Conservation (phyloP, 2,329 filamentous ascomycete species). For the Ambrosiella cleistominuta region DNA sequence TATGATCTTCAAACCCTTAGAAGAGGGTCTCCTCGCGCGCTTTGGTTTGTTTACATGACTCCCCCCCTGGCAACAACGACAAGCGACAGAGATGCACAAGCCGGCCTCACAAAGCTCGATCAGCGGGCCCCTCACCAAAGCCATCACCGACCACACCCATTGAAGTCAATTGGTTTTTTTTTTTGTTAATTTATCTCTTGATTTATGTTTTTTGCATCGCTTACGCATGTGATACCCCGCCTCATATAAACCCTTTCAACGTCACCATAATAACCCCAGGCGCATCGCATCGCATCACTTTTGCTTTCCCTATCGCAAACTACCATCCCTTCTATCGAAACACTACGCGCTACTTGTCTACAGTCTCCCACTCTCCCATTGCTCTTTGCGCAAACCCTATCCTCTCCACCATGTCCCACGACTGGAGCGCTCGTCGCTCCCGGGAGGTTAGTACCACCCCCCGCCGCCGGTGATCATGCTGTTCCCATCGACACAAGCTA, state of each 20-base stretch:
- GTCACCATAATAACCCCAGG: not conserved
- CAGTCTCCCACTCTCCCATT: not conserved
- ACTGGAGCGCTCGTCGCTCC: constrained; percentile 83
- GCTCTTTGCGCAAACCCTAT: not conserved
- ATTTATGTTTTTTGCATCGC: not conserved
- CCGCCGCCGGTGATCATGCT: not conserved
- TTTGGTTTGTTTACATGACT: constrained; percentile 7
- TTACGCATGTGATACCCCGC: constrained; percentile 6
- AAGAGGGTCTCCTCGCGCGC: not conserved
- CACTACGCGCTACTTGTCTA: not conserved
- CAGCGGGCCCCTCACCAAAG: too few relatives aligned
- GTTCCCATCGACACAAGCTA: not conserved
- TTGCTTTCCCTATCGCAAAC: not conserved
- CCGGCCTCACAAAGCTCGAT: too few relatives aligned
- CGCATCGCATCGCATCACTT: not conserved
- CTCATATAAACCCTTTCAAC: not conserved
- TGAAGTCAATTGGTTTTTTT: not conserved
- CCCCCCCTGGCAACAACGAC: not conserved
- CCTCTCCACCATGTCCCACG: constrained; percentile 53
- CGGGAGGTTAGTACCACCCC: constrained; percentile 51
- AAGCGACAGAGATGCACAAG: too few relatives aligned
- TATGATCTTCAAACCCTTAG: not conserved
- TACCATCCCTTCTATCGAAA: not conserved
- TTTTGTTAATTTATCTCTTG: not conserved
- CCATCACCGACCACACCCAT: not conserved